phyloP scores from a whole-genome alignment of 495 filamentous ascomycete species.

The Neurospora sp. region DNA sequence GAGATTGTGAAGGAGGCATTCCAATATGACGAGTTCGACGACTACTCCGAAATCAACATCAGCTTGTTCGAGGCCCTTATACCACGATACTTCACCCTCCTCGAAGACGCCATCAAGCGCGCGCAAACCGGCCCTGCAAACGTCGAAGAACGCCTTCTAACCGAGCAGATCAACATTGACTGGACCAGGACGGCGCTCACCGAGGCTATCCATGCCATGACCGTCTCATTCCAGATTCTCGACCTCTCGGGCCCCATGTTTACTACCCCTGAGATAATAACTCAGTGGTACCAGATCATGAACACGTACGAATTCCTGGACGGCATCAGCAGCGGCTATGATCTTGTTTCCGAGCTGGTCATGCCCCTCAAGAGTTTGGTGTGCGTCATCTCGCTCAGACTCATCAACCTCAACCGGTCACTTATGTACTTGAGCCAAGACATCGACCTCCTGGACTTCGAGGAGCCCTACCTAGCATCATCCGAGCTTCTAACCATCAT shows the following conservation, averaged over 20 bases:
- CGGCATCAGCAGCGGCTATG: conserved; percentile 21
- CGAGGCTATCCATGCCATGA: conserved; percentile 62
- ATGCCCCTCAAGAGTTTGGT: conserved; percentile 55
- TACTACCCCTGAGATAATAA: conserved; percentile 47
- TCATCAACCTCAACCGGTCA: conserved; percentile 56
- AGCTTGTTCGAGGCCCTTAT: conserved; percentile 26
- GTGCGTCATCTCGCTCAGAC: conserved; percentile 60
- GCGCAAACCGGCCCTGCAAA: conserved; percentile 17
- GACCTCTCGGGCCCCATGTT: conserved; percentile 45
- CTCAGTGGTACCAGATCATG: conserved; percentile 66
- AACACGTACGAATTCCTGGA: conserved; percentile 54
- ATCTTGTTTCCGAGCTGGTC: conserved; percentile 43
- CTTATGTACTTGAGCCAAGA: conserved; percentile 33
- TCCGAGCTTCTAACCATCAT: conserved; percentile 52
- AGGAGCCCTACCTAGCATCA: conserved; percentile 52
- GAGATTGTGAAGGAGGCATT: conserved; percentile 16
- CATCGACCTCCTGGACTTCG: conserved; percentile 27
- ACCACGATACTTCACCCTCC: conserved; percentile 28
- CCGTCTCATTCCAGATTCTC: conserved; percentile 61
- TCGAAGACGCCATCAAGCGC: conserved; percentile 25
- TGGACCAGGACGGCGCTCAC: conserved; percentile 55
- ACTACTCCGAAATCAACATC: not conserved
- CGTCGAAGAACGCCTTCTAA: conserved; percentile 19
- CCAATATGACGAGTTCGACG: conserved; percentile 9
- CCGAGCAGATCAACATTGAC: conserved; percentile 44